A percentile compares a stretch with the other conserved stretches of the same genome.
Conservation (phyloP, 768 basidiomycete species). For the Neoboletus brunneissimus region DNA sequence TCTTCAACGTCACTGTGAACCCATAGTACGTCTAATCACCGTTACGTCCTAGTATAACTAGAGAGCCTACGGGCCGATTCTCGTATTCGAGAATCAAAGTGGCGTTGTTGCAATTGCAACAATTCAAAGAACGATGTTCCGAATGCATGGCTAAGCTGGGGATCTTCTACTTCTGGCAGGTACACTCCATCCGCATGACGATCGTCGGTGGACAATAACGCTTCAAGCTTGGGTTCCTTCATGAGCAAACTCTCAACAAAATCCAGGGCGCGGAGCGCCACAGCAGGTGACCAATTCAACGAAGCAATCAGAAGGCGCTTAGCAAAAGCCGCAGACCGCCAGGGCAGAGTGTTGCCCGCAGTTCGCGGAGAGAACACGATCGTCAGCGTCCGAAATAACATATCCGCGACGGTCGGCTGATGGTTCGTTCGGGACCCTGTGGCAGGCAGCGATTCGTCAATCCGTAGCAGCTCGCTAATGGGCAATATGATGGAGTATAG, state of each 20-base stretch:
- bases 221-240: conserved; percentile 78
- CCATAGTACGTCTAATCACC: conserved; percentile 26
- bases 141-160: conserved; percentile 77
- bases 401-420: conserved; percentile 49
- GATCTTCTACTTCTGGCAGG: conserved; percentile 83
- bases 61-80: conserved; percentile 60
- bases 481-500: conserved; percentile 82
- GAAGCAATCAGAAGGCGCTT: conserved; percentile 86
- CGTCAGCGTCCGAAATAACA: conserved; percentile 83
- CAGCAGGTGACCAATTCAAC: conserved; percentile 73
- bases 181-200: conserved; percentile 82
- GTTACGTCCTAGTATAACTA: conserved; percentile 40
- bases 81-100: conserved; percentile 68
- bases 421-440: conserved; percentile 27
- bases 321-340: conserved; percentile 86
- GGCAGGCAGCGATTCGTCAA: conserved; percentile 50
- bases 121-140: conserved; percentile 88
- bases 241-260: conserved; percentile 71
- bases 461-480: conserved; percentile 60
- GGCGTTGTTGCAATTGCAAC: conserved; percentile 53
- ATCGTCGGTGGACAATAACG: conserved; percentile 84
- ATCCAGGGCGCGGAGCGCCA: conserved; percentile 64
- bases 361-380: conserved; percentile 77
- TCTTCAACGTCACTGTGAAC: conserved; percentile 28
- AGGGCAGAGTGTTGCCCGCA: conserved; percentile 54